These are phyloP conservation scores for Cordyceps cicadae DNA, from an alignment of 2,329 filamentous ascomycete genomes.

Conservation along the genomic window DNA sequence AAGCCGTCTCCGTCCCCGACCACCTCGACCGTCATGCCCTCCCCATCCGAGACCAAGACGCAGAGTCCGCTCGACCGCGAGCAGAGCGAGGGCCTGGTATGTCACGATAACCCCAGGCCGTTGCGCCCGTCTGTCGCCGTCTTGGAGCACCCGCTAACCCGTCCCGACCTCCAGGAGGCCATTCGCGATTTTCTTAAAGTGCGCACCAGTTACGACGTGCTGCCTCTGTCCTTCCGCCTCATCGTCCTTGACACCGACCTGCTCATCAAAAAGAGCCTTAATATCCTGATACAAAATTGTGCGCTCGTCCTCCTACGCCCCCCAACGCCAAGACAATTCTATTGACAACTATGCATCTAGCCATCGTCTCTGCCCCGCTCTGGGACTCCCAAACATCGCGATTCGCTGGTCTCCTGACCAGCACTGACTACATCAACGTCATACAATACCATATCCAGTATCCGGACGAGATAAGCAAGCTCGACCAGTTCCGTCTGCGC, in stretches of 20 bases:
- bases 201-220: conserved; percentile 93
- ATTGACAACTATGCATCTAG: conserved; percentile 37
- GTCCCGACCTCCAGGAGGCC: conserved; percentile 52
- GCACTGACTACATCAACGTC: conserved; percentile 96
- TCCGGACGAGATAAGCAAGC: conserved; percentile 77
- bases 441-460: conserved; percentile 99
- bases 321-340: not conserved
- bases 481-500: conserved; percentile 89
- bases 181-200: conserved; percentile 95
- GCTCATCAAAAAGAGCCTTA: conserved; percentile 93
- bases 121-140: not conserved
- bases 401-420: conserved; percentile 89
- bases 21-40: conserved; percentile 27
- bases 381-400: conserved; percentile 93
- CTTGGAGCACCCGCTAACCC: conserved; percentile 9
- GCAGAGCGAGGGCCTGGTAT: conserved; percentile 69
- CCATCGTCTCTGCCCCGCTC: conserved; percentile 91
- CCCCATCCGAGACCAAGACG: conserved; percentile 27
- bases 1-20: conserved; percentile 15
- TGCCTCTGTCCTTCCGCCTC: conserved; percentile 90
- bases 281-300: conserved; percentile 95
- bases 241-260: conserved; percentile 93
- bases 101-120: conserved; percentile 21
- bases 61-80: conserved; percentile 62
- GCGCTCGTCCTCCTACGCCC: conserved; percentile 17